These are phyloP conservation scores for Crithidia expoeki DNA, from an alignment of 208 protist species.

Conservation along the genomic window DNA sequence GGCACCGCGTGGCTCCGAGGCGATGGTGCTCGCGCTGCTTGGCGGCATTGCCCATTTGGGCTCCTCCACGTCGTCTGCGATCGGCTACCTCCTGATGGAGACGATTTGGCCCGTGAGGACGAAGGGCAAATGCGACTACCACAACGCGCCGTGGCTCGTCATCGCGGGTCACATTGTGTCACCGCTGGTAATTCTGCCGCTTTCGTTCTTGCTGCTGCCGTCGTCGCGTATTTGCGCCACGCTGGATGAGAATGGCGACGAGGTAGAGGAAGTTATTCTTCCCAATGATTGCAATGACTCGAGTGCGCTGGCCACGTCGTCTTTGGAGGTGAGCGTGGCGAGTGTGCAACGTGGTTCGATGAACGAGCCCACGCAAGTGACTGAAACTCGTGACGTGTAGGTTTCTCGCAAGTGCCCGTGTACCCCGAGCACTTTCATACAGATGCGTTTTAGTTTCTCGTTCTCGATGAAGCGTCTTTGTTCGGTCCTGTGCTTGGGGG, in stretches of 20 bases:
- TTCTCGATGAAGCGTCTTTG: too few species aligned
- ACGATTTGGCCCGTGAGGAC: constrained; percentile 20
- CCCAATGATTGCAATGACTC: neutral
- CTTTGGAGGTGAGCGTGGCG: too few species aligned
- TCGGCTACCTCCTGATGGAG: constrained; percentile 22
- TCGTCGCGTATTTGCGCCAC: constrained; percentile 54
- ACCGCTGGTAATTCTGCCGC: constrained; percentile 58
- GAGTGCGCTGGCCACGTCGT: neutral
- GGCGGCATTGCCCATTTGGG: neutral
- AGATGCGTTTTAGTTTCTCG: too few species aligned
- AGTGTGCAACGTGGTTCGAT: too few species aligned
- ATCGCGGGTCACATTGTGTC: constrained; percentile 55
- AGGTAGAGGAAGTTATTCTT: constrained; percentile 23
- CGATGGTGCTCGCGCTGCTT: constrained; percentile 16
- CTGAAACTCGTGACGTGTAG: too few species aligned
- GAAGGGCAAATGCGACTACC: constrained; percentile 17
- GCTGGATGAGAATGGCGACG: constrained; percentile 51
- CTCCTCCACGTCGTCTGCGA: constrained; percentile 6
- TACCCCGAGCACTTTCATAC: too few species aligned
- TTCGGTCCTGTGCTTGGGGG: too few species aligned
- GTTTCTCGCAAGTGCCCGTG: too few species aligned
- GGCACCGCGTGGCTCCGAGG: constrained; percentile 14
- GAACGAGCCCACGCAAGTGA: too few species aligned
- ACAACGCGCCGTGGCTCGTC: constrained; percentile 59
- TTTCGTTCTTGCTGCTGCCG: constrained; percentile 63